These are phyloP conservation scores for Aphanomyces cochlioides DNA, from an alignment of 352 stramenopile species.

Conservation along the genomic window DNA sequence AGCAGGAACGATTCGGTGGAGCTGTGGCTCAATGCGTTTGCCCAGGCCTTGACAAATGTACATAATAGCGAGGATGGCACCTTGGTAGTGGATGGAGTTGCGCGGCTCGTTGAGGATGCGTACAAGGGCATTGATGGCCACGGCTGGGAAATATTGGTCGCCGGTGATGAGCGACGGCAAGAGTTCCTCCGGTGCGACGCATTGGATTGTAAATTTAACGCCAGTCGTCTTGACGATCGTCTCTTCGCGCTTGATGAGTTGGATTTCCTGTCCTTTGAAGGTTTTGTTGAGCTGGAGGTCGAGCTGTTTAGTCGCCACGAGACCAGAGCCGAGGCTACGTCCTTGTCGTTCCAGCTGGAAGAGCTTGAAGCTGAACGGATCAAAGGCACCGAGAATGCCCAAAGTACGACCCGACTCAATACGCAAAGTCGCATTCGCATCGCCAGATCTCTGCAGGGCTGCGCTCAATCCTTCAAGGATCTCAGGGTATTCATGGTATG, in stretches of 20 bases:
- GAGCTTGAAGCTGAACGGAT: slow-evolving; percentile 80
- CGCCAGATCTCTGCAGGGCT: slow-evolving; percentile 74
- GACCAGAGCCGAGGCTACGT: slow-evolving; percentile 37
- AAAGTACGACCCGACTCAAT: slow-evolving; percentile 79
- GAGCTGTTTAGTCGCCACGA: slow-evolving; percentile 62
- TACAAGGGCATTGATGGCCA: slow-evolving; percentile 95
- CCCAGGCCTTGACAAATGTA: slow-evolving; percentile 98
- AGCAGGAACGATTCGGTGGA: slow-evolving; percentile 96
- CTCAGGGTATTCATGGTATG: slow-evolving; percentile 82
- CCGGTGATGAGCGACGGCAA: slow-evolving; percentile 72
- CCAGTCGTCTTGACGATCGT: slow-evolving; percentile 56
- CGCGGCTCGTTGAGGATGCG: slow-evolving; percentile 96
- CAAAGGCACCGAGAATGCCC: slow-evolving; percentile 72
- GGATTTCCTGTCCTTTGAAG: slow-evolving; percentile 14
- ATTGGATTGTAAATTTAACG: slow-evolving; percentile 46
- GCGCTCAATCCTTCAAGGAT: slow-evolving; percentile 74
- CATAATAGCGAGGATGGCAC: slow-evolving; percentile 97
- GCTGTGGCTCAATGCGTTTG: slow-evolving; percentile 91
- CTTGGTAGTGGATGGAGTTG: slow-evolving; percentile 95
- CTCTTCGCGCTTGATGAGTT: slow-evolving; percentile 45
- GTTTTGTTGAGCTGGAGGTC: slow-evolving; percentile 27
- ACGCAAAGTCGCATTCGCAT: slow-evolving; percentile 67
- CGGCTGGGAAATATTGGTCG: slow-evolving; percentile 94
- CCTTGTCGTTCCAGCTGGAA: slow-evolving; percentile 80
- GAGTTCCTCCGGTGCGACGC: slow-evolving; percentile 62